Conservation (phyloP, 345 rosid genomes). For the Noccaea caerulescens region DNA sequence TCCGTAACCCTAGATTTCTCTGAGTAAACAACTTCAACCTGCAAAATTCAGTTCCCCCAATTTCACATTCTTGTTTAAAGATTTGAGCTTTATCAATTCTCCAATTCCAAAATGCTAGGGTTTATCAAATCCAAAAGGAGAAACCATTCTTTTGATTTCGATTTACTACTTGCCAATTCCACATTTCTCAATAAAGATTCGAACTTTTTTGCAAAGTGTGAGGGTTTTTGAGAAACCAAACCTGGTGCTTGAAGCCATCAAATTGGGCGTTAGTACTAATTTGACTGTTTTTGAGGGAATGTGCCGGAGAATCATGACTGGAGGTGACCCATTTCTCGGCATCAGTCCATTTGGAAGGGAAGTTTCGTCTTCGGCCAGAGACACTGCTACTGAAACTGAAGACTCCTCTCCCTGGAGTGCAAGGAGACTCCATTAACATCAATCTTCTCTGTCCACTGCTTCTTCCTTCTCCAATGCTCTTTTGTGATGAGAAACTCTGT, state of each 20-base stretch:
- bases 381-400: constrained; percentile 64
- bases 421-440: constrained; percentile 57
- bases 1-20: constrained; percentile 72
- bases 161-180: not conserved
- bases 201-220: constrained; percentile 4
- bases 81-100: constrained; percentile 9
- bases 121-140: not conserved
- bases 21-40: constrained; percentile 51
- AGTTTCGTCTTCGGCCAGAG: constrained; percentile 57
- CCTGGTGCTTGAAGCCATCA: constrained; percentile 46
- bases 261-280: constrained; percentile 46
- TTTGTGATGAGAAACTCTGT: constrained; percentile 55
- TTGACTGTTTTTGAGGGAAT: constrained; percentile 50
- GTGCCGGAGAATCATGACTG: constrained; percentile 73
- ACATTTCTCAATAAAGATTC: constrained; percentile 16
- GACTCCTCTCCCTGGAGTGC: constrained; percentile 82
- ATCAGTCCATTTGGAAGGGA: constrained; percentile 96
- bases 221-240: constrained; percentile 17
- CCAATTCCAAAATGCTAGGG: not conserved
- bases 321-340: constrained; percentile 92
- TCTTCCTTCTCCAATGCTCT: constrained; percentile 57
- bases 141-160: no score
- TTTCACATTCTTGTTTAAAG: constrained; percentile 8
- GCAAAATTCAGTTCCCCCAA: not conserved
- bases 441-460: constrained; percentile 55